A percentile compares a stretch with the other conserved stretches of the same genome.
Conservation (phyloP, 2,329 filamentous ascomycete genomes). For the Arachnopeziza araneosa region DNA sequence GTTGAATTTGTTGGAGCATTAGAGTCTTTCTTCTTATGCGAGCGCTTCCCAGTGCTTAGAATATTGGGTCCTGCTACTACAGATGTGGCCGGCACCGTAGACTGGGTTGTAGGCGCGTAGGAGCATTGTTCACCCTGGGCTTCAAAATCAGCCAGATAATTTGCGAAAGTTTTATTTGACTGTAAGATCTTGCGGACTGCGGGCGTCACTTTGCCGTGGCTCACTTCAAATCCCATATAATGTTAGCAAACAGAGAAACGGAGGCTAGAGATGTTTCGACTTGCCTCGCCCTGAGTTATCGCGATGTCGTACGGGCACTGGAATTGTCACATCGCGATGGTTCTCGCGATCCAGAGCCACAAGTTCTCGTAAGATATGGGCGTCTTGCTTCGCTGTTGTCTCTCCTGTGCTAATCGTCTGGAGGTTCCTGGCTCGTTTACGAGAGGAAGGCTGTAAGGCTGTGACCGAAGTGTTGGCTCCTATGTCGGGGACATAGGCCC, state of each 20-base stretch:
- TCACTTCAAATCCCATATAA: constrained; percentile 16
- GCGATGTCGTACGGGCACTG: constrained; percentile 53
- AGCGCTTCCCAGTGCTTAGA: constrained; percentile 22
- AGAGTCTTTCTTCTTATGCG: constrained; percentile 27
- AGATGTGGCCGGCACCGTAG: constrained; percentile 19
- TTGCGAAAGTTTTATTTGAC: constrained; percentile 77
- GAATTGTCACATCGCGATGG: constrained; percentile 64
- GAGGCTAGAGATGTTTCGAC: not conserved
- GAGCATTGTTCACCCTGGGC: constrained; percentile 39
- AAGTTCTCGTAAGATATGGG: constrained; percentile 74
- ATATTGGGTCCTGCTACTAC: constrained; percentile 24
- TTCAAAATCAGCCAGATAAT: constrained; percentile 75
- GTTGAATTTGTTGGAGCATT: constrained; percentile 11
- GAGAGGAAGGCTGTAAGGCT: constrained; percentile 46
- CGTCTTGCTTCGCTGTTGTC: constrained; percentile 74
- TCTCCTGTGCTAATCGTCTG: constrained; percentile 49
- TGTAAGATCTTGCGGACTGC: constrained; percentile 72
- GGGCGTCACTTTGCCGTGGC: constrained; percentile 28
- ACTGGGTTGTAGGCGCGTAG: not conserved
- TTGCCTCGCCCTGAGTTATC: constrained; percentile 38
- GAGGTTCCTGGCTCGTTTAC: constrained; percentile 64
- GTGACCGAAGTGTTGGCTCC: constrained; percentile 51
- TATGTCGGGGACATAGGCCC: constrained; percentile 84
- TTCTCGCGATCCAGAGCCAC: constrained; percentile 79
- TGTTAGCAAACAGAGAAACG: not conserved